Evolutionary conservation across 78 protist genomes (phyloP).

Genomic region (Emiliania huxleyi): DNA sequence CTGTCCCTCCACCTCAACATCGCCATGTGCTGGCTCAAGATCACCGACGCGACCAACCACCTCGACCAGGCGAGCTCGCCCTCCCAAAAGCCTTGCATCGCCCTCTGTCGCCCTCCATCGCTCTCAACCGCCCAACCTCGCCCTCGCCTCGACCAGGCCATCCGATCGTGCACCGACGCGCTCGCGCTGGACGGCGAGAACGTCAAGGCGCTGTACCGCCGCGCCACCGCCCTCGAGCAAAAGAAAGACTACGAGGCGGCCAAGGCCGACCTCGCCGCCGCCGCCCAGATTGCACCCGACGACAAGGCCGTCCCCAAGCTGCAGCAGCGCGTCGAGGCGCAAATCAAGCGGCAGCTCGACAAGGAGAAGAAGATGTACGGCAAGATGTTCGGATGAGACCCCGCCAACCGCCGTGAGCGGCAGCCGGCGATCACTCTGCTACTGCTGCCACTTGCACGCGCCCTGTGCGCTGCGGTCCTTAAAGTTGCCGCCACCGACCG

Average conservation of each 20-base stretch:
- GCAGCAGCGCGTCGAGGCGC: neutral
- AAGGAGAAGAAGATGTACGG: conserved; percentile 23
- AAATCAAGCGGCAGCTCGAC: neutral
- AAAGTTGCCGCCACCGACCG: no score
- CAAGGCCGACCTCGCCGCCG: neutral
- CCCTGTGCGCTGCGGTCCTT: no score
- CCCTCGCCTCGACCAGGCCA: neutral
- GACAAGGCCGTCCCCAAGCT: neutral
- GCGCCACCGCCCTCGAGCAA: neutral
- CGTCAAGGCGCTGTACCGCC: conserved; percentile 16
- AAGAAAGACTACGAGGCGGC: neutral
- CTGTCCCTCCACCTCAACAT: neutral
- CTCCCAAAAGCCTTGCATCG: no score
- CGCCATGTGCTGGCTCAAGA: conserved; percentile 25
- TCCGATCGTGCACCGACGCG: neutral
- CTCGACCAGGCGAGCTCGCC: no score
- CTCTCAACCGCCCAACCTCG: no score
- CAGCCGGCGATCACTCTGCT: no score
- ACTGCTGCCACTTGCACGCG: no score
- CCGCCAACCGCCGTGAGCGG: no score
- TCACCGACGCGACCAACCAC: neutral
- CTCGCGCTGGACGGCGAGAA: neutral
- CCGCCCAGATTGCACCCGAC: neutral
- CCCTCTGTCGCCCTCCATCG: no score
- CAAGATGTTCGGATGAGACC: neutral